Base-by-base conservation (phyloP, 345 rosid genomes). In the Linum lewisii region DNA sequence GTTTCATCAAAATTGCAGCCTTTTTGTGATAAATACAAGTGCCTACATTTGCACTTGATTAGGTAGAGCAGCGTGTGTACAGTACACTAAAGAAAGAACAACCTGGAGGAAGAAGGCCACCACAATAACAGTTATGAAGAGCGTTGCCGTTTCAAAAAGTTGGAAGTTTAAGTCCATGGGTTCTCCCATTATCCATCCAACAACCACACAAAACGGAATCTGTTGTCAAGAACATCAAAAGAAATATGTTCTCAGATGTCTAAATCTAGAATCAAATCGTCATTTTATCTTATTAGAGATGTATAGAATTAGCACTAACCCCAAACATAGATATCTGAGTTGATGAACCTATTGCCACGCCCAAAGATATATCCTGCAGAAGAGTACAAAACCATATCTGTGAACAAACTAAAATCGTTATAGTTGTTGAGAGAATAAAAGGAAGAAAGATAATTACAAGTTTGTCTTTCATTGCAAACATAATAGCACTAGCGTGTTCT, bases 301-400 rank as follows among this genome's bases (percentile, higher is more conserved):
- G n/a, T n/a, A n/a, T n/a, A n/a, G n/a, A n/a, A n/a, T n/a, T n/a
- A n/a, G n/a, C n/a, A 75, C 84, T 18, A 80, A 92, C 98, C 74
- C 86, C 97, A 64, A 92, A 92, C 98, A 92, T 86, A 24, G 98
- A 78, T 61, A 92, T 86, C 72, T 92, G 97, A 15, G 93, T 92
- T 14, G 98, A 92, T 37, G 98, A 92, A 51, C 98, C 98, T 63
- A 92, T 88, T 63, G 98, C 98, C 73, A 92, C 95, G 75, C 98
- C 97, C 75, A 92, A 42, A 44, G 98, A 86, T 64, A 92, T 75
- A 74, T 92, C 98, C 98, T 92, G 82, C 60, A 66, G n/a, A n/a
- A n/a, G n/a, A n/a, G n/a, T n/a, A n/a, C n/a, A n/a, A n/a, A n/a
- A n/a, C n/a, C n/a, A n/a, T n/a, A n/a, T n/a, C n/a, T n/a, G n/a